phyloP scores from a whole-genome alignment of 2,329 filamentous ascomycete genomes.

The Neobulgaria alba region DNA sequence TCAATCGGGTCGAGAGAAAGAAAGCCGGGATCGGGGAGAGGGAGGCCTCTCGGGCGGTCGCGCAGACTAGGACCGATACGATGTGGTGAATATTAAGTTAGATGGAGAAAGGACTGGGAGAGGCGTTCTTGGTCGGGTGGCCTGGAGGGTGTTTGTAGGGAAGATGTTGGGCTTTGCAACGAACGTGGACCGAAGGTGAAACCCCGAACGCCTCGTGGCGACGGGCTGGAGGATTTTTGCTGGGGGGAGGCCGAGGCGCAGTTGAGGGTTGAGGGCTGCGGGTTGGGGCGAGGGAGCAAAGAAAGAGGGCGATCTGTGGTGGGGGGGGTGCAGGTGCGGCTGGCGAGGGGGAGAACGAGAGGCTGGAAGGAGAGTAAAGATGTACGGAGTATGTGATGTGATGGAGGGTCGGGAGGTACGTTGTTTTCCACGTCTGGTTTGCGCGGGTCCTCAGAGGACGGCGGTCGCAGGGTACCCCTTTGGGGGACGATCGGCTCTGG shows the following conservation, averaged over 20 bases:
- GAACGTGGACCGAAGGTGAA: conserved; percentile 14
- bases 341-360: neutral
- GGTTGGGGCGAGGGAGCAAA: neutral
- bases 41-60: too few species aligned
- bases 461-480: too few species aligned
- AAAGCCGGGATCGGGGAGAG: conserved; percentile 2
- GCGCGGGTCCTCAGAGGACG: too few species aligned
- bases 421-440: too few species aligned
- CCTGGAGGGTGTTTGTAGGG: conserved; percentile 6
- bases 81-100: conserved; percentile 11
- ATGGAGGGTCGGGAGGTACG: too few species aligned
- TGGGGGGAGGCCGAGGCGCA: neutral
- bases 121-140: conserved; percentile 7
- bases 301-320: too few species aligned
- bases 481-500: too few species aligned
- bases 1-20: conserved; percentile 1
- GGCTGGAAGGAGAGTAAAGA: neutral
- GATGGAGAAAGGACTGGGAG: conserved; percentile 13
- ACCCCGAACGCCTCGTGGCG: conserved; percentile 8
- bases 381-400: too few species aligned
- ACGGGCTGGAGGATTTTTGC: neutral
- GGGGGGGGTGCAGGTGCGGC: too few species aligned
- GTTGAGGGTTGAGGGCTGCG: neutral
- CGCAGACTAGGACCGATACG: too few species aligned
- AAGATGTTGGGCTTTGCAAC: conserved; percentile 16